Evolutionary conservation across 2,329 filamentous ascomycete species (phyloP), one percentile per base, ranked within the genome.

Genomic region (Lecanosticta acicola): DNA sequence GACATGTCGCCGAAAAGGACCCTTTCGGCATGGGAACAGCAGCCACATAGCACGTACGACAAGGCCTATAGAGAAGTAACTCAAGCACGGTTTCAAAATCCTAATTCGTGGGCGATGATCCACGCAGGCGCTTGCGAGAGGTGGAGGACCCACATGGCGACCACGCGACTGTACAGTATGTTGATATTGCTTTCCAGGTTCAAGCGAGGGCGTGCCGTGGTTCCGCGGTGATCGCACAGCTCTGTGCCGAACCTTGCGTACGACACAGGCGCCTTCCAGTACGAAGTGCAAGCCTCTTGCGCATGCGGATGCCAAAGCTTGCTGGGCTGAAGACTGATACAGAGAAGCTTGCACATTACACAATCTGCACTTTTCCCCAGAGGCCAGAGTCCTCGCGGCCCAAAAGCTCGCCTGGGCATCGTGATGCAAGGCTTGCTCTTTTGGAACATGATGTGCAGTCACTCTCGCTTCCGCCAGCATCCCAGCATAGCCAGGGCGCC

Each of bases 121-220:
- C 35, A 45, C 32, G 35, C 43, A 39, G 24, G 24, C 24, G 24
- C 24, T 11, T 29, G 24, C 24, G 24, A 32, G 26, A 29, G n/a
- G 8, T 18, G 33, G 20, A 18, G 13, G 10, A 45, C 32, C 41
- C 35, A 32, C 41, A 33, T 45, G 43, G 43, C 43, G 21, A 26
- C 36, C 43, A 45, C 43, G 43, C 43, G 43, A 45, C 20, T 10
- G 24, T 13, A 35, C 32, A 21, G 43, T 35, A 45, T 45, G 9
- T 11, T 33, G 19, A 32, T 34, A 16, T 33, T 17, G n/a, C 16
- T 45, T 45, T 17, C 43, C 43, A 45, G 43, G 43, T 45, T 45
- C 16, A n/a, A 19, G 29, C 14, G 19, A 19, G 18, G 7, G n/a
- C 18, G n/a, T 34, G 35, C 26, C 26, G 20, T 42, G 40, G 40